Conservation (phyloP, 164 flowering plant genomes). For the Tinospora cordifolia region DNA sequence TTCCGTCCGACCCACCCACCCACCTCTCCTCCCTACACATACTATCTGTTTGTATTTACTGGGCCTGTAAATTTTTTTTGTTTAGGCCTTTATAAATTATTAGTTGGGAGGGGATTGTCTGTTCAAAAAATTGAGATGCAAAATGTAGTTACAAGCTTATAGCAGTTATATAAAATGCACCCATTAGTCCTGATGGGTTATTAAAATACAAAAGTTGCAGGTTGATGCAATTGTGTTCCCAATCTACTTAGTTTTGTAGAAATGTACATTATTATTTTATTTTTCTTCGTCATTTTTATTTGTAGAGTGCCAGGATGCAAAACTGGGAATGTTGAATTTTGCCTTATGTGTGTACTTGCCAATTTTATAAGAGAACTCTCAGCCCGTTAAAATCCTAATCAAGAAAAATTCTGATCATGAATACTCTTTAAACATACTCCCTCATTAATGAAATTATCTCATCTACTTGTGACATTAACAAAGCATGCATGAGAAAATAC, state of each 20-base stretch:
- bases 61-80: constrained; percentile 8
- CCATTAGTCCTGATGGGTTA: not conserved
- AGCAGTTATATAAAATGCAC: not conserved
- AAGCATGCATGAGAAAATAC: no score
- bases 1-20: constrained; percentile 3
- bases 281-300: no score
- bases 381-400: no score
- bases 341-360: no score
- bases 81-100: not conserved
- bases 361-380: no score
- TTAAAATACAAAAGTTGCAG: not conserved
- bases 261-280: no score
- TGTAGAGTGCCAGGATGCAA: no score
- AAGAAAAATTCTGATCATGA: no score
- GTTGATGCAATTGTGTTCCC: not conserved
- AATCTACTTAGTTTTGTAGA: not conserved
- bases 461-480: no score
- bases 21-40: not conserved
- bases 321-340: no score
- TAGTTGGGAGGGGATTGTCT: not conserved
- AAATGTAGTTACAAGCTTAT: constrained; percentile 1
- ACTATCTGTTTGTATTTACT: not conserved
- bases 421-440: no score
- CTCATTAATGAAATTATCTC: no score
- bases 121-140: not conserved